Evolutionary conservation across 2,329 filamentous ascomycete species (phyloP).

Genomic region (Atkinsonella texensis): DNA sequence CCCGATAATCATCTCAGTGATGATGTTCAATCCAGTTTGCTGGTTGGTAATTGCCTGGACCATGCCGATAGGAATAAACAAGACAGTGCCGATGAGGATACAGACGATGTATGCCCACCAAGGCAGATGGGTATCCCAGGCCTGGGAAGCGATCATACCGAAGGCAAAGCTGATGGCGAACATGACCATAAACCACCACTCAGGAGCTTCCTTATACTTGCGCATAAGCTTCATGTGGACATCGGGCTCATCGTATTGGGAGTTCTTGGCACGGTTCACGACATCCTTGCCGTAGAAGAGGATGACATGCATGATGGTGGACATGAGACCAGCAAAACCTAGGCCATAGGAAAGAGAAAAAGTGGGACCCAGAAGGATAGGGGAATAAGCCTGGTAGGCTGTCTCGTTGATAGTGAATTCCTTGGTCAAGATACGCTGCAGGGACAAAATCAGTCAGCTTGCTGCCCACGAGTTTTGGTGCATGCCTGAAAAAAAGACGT

Average conservation of each 20-base stretch:
- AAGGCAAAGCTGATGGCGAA: conserved; percentile 38
- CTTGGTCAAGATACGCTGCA: conserved; percentile 36
- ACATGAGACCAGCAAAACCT: conserved; percentile 42
- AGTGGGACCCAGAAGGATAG: conserved; percentile 40
- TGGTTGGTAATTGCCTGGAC: conserved; percentile 37
- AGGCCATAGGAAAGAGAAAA: conserved; percentile 45
- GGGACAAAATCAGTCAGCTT: not conserved
- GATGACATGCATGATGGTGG: conserved; percentile 38
- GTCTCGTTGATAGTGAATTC: conserved; percentile 40
- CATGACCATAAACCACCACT: conserved; percentile 44
- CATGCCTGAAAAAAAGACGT: not conserved
- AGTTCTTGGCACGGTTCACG: conserved; percentile 18
- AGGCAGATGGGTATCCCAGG: conserved; percentile 28
- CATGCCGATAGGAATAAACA: conserved; percentile 32
- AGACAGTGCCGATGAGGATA: conserved; percentile 27
- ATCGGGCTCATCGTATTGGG: conserved; percentile 31
- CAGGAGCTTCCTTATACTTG: conserved; percentile 41
- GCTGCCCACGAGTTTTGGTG: not conserved
- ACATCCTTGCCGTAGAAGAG: conserved; percentile 43
- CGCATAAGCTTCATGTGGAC: conserved; percentile 43
- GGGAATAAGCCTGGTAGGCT: conserved; percentile 46
- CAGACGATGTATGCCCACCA: conserved; percentile 31
- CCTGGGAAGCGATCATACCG: conserved; percentile 24
- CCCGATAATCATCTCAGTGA: conserved; percentile 36
- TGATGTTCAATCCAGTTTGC: conserved; percentile 34